Evolutionary conservation across 2,329 filamentous ascomycete genomes (phyloP), one percentile per base, ranked within the genome.

Genomic region (Trichoderma sp.): DNA sequence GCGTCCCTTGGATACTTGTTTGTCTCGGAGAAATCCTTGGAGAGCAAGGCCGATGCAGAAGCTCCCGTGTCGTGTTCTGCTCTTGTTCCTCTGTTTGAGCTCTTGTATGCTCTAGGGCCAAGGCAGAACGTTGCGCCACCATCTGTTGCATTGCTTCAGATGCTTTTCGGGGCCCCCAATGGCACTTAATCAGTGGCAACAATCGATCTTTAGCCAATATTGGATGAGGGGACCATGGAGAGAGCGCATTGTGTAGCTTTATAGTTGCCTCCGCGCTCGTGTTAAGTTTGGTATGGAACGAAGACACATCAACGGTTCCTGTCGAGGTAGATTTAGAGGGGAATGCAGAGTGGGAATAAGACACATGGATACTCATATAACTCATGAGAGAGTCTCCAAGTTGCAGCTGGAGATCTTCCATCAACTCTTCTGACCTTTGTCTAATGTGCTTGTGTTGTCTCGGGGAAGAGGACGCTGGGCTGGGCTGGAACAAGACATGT

Each of bases 301-400:
- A 75, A 17, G 77, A 77, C 25, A 82, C 74, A 1, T 81, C 81
- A 17, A 73, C 70, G 19, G 68, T 64, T 15, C 71, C 68, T 15
- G 74, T 73, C 2, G 68, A 37, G 5, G 71, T 68, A 9, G 67
- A 73, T 13, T 74, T 74, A 19, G 77, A 73, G 0, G 83, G 80
- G 72, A 89, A 88, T 0, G 81, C 84, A 0, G 87, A 86, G 72
- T 89, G 86, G 2, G 79, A 79, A 72, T 89, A 90, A 7, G 78
- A 82, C 8, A 89, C 71, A 22, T 79, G 78, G 17, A 89, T 78
- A 3, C 80, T 80, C 59, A 89, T 76, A 70, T 86, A 89, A 37
- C 83, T 80, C 17, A 80, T 80, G 22, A 75, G 75, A 4, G 78
- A 78, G 63, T 81, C 79, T 34, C 86, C 86, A 3, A 90, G 81